Percentiles rank a stretch among this genome's conserved stretches.
Evolutionary conservation across 2,329 filamentous ascomycete genomes (phyloP).

Genomic region (Pseudomassariella vexata): DNA sequence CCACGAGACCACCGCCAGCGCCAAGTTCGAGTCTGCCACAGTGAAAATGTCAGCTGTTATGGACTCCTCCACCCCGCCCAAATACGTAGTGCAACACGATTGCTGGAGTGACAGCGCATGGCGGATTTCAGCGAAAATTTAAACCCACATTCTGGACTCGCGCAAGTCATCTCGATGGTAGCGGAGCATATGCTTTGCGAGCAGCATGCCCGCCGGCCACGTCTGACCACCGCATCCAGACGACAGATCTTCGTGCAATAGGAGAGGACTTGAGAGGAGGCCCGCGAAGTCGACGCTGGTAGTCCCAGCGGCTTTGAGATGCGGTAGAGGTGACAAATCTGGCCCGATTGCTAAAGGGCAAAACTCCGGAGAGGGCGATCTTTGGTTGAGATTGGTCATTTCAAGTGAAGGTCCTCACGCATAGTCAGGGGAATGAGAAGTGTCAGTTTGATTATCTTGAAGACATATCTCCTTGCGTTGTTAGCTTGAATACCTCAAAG

Average conservation of each 20-base stretch:
- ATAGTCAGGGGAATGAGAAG: too few species aligned
- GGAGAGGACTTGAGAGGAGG: slow-evolving; percentile 62
- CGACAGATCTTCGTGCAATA: slow-evolving; percentile 77
- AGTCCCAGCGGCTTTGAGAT: slow-evolving; percentile 49
- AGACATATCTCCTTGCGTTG: too few species aligned
- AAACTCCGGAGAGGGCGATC: slow-evolving; percentile 41
- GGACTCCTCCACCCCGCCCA: neutral
- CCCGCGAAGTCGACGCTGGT: slow-evolving; percentile 63
- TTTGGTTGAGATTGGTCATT: too few species aligned
- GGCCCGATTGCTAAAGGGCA: slow-evolving; percentile 46
- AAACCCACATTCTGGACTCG: slow-evolving; percentile 66
- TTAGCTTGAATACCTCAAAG: too few species aligned
- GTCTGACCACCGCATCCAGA: slow-evolving; percentile 89
- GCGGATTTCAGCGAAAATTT: neutral
- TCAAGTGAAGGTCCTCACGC: too few species aligned
- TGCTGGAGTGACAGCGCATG: slow-evolving; percentile 1
- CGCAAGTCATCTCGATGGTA: slow-evolving; percentile 59
- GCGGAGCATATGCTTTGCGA: slow-evolving; percentile 79
- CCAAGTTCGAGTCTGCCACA: slow-evolving; percentile 75
- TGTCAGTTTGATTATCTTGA: too few species aligned
- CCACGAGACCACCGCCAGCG: slow-evolving; percentile 85
- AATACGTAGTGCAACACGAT: too few species aligned
- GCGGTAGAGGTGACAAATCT: slow-evolving; percentile 54
- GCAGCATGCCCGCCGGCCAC: slow-evolving; percentile 89
- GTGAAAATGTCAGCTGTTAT: slow-evolving; percentile 5